phyloP scores from a whole-genome alignment of 805 yeast genomes.

The Kuraishia molischiana region DNA sequence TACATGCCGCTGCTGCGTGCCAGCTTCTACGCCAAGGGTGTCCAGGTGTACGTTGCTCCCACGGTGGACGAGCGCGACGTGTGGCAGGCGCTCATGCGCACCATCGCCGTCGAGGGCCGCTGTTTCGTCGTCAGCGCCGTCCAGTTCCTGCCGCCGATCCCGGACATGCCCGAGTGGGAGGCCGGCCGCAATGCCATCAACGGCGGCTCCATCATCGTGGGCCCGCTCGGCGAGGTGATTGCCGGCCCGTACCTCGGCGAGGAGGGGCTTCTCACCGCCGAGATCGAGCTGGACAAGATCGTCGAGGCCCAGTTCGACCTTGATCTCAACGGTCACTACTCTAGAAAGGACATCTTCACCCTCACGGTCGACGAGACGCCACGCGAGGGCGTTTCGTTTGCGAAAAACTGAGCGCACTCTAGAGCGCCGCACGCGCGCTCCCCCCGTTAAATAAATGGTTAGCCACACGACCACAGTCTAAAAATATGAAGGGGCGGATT shows the following conservation, averaged over 20 bases:
- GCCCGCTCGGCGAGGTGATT: slow-evolving; percentile 31
- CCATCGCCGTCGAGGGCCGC: slow-evolving; percentile 32
- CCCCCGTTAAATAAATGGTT: too few relatives aligned
- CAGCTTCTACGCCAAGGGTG: slow-evolving; percentile 32
- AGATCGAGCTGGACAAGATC: slow-evolving; percentile 26
- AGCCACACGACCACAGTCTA: too few relatives aligned
- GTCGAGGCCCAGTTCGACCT: slow-evolving; percentile 30
- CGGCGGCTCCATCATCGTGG: slow-evolving; percentile 30
- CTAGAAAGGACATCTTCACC: slow-evolving; percentile 32
- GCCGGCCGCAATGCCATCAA: slow-evolving; percentile 23
- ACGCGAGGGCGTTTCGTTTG: too few relatives aligned
- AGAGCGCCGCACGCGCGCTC: too few relatives aligned
- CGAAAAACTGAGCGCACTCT: too few relatives aligned
- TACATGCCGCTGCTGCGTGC: slow-evolving; percentile 29
- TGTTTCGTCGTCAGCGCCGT: slow-evolving; percentile 29
- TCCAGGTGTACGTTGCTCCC: slow-evolving; percentile 32
- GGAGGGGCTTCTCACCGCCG: slow-evolving; percentile 30
- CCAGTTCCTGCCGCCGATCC: slow-evolving; percentile 23
- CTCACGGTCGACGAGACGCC: slow-evolving; percentile 30
- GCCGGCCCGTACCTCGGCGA: slow-evolving; percentile 32
- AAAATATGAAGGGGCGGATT: too few relatives aligned
- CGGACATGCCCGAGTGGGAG: slow-evolving; percentile 20
- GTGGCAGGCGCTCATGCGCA: slow-evolving; percentile 31
- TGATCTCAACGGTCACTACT: slow-evolving; percentile 33
- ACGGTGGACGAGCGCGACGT: slow-evolving; percentile 35